Base-by-base conservation (phyloP, 2,329 filamentous ascomycete genomes). In the Penicillium sp. region DNA sequence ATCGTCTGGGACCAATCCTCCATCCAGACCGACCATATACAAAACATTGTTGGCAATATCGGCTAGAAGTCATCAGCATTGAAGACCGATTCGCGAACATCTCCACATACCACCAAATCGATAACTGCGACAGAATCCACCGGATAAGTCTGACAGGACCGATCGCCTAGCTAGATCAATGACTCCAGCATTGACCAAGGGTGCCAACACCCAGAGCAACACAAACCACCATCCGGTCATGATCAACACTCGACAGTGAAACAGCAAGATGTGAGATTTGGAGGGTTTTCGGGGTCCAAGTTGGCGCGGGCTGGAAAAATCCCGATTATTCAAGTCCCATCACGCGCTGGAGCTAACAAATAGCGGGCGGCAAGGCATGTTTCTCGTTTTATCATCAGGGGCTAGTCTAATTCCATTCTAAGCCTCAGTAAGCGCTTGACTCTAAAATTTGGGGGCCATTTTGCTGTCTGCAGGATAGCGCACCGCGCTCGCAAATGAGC, bases 101-200 rank as follows among this genome's bases (percentile, higher is more conserved):
- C n/a, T n/a, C 4, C 14, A 24, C 56, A 10, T 58, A 60, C 56
- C 49, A 13, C 56, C 56, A 44, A 60, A 58, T 14, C 46, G 48
- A 11, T 43, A 60, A 43, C 47, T 60, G n/a, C 58, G 58, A 50
- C 56, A 58, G 27, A 62, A 61, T 38, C 58, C 58, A 24, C 43
- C 43, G 9, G 43, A 44, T 29, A 44, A 16, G 32, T 44, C 43
- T 16, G 43, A 44, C 43, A 44, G 24, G 29, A 31, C 24, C n/a
- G 43, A 29, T 32, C 43, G 24, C n/a, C 8, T 29, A 16, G 43
- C 43, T 5, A 31, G 43, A 31, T 44, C 16, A n/a, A 44, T 44
- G 27, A 44, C 24, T 6, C 43, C 14, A 31, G 43, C 24, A 11
- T 21, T 44, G n/a, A 44, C 24, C 8, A 16, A 29, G 14, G 43